These are phyloP conservation scores for Eutreptiella sp. DNA, from an alignment of 208 protist species.

Conservation along the genomic window DNA sequence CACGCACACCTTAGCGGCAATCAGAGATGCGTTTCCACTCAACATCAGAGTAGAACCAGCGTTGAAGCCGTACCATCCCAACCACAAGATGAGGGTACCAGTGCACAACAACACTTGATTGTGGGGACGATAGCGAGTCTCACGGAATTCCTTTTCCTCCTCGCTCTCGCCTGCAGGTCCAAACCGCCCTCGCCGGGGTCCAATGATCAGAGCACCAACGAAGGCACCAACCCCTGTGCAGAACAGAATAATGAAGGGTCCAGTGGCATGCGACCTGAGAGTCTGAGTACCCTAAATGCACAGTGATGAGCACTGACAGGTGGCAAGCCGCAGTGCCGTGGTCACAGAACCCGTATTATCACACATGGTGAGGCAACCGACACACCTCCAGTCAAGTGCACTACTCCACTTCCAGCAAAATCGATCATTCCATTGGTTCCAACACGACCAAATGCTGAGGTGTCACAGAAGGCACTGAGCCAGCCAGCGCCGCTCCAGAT, in stretches of 20 bases:
- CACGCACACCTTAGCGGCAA: no score
- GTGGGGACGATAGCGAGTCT: slow-evolving; percentile 21
- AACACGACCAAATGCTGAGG: slow-evolving; percentile 15
- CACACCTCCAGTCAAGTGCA: slow-evolving; percentile 31
- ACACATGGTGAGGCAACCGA: no score
- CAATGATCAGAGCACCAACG: slow-evolving; percentile 5
- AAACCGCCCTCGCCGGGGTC: no score
- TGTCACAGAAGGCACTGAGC: slow-evolving; percentile 21
- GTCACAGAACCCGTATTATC: no score
- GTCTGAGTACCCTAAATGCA: no score
- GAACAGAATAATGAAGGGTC: no score
- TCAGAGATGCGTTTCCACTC: no score
- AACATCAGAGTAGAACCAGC: slow-evolving; percentile 6
- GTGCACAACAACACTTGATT: slow-evolving; percentile 7
- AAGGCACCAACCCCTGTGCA: slow-evolving; percentile 7
- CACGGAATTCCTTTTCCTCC: not conserved
- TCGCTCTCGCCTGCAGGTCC: no score
- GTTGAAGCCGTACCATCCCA: slow-evolving; percentile 39
- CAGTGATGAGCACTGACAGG: no score
- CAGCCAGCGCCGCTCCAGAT: slow-evolving; percentile 17
- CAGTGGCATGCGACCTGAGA: no score
- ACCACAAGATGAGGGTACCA: slow-evolving; percentile 34
- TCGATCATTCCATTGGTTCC: slow-evolving; percentile 27
- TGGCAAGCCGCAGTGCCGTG: no score
- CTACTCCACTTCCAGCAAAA: slow-evolving; percentile 32